Percentiles rank a stretch among this genome's conserved stretches.
These are phyloP conservation scores for Pholiota adiposa DNA, from an alignment of 1,284 basidiomycete species.

Conservation along the genomic window DNA sequence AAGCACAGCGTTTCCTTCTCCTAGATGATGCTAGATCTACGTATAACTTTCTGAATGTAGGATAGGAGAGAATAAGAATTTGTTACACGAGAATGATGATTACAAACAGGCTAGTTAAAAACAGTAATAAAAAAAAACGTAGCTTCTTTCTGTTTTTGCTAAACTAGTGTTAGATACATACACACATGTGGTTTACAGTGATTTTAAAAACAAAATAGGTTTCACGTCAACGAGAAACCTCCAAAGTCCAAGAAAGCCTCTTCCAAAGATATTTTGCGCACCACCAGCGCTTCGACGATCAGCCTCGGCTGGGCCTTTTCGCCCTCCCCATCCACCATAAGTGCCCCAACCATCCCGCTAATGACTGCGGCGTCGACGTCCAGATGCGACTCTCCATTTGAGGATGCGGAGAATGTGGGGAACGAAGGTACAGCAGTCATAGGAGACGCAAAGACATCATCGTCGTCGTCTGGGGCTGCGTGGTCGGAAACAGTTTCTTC, in stretches of 20 bases:
- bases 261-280: conserved; percentile 71
- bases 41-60: too few relatives aligned
- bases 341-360: conserved; percentile 23
- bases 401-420: conserved; percentile 30
- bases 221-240: conserved; percentile 57
- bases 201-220: background rate
- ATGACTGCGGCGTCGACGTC: conserved; percentile 28
- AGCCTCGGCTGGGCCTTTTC: conserved; percentile 47
- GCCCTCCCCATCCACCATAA: conserved; percentile 9
- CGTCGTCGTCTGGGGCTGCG: conserved; percentile 33
- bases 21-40: too few relatives aligned
- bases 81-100: too few relatives aligned
- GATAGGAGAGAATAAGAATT: too few relatives aligned
- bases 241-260: conserved; percentile 78
- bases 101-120: too few relatives aligned
- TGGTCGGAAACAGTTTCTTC: background rate
- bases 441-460: conserved; percentile 44
- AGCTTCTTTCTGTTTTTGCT: too few relatives aligned
- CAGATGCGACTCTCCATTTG: conserved; percentile 27
- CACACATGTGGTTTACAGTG: too few relatives aligned
- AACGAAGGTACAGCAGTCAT: conserved; percentile 30
- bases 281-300: conserved; percentile 80
- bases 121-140: too few relatives aligned
- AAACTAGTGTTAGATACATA: too few relatives aligned
- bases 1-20: too few relatives aligned